Evolutionary conservation across 306 rosid genomes (phyloP).

Genomic region (Begonia loranthoides): DNA sequence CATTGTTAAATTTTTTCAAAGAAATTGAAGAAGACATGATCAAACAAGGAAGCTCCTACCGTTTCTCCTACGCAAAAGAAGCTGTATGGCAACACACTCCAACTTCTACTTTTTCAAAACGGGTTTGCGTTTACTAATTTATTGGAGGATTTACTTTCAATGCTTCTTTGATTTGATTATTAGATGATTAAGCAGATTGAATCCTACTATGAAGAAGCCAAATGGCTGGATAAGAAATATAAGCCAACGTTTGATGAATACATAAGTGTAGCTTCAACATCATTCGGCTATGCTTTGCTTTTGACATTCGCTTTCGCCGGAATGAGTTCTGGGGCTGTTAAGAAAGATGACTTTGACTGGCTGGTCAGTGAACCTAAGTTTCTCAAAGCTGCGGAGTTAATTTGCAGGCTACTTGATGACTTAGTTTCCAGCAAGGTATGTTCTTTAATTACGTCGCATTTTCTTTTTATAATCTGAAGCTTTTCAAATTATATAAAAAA

Average conservation of each 20-base stretch:
- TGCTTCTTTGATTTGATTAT: not conserved
- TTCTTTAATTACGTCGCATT: no score
- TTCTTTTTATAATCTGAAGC: no score
- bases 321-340: constrained; percentile 8
- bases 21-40: constrained; percentile 1
- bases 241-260: constrained; percentile 20
- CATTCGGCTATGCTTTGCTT: not conserved
- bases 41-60: constrained; percentile 4
- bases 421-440: not conserved
- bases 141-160: not conserved
- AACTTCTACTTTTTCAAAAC: not conserved
- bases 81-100: not conserved
- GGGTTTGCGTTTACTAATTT: not conserved
- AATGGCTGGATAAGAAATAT: constrained; percentile 12
- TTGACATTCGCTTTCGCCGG: not conserved
- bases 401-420: constrained; percentile 5
- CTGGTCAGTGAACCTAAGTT: constrained; percentile 5
- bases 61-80: constrained; percentile 4
- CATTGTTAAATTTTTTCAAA: not conserved
- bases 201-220: constrained; percentile 12
- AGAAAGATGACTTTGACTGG: constrained; percentile 4
- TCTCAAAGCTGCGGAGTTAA: not conserved
- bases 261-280: not conserved
- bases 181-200: constrained; percentile 2
- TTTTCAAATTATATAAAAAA: no score